phyloP scores from a whole-genome alignment of 139 green algal species.

The Chlamydomonas asymmetrica region DNA sequence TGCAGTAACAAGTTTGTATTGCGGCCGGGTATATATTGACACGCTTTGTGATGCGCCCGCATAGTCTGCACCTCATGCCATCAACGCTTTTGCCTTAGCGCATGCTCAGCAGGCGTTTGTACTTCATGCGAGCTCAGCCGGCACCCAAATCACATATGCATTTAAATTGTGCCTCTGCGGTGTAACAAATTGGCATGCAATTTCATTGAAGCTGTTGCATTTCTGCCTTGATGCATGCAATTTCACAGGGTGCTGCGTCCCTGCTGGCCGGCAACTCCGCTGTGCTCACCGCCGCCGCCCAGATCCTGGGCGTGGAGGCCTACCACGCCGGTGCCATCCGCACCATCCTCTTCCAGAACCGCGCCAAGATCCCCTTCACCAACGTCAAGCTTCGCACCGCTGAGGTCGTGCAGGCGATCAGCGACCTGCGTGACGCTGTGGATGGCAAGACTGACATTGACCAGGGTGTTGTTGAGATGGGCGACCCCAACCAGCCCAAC shows the following conservation, averaged over 20 bases:
- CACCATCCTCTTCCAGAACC: constrained; percentile 10
- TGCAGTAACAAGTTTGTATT: too few species aligned
- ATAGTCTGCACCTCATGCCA: too few species aligned
- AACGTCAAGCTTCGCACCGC: not conserved
- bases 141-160: too few species aligned
- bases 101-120: too few species aligned
- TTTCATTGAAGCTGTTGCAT: too few species aligned
- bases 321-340: constrained; percentile 59
- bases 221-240: not conserved
- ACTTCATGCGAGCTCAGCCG: too few species aligned
- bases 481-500: too few species aligned
- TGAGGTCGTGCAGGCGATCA: constrained; percentile 39
- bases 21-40: too few species aligned
- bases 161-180: too few species aligned
- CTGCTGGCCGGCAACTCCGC: constrained; percentile 24
- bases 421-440: constrained; percentile 34
- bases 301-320: constrained; percentile 53
- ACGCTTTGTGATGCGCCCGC: too few species aligned
- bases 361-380: constrained; percentile 1
- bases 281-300: constrained; percentile 36
- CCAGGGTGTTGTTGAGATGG: constrained; percentile 12
- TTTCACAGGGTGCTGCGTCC: constrained; percentile 24
- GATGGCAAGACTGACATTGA: constrained; percentile 33
- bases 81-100: too few species aligned
- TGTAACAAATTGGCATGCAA: too few species aligned